A percentile compares a stretch with the other conserved stretches of the same genome.
Conservation (phyloP, 2,329 filamentous ascomycete species). For the Aureobasidium pullulans region DNA sequence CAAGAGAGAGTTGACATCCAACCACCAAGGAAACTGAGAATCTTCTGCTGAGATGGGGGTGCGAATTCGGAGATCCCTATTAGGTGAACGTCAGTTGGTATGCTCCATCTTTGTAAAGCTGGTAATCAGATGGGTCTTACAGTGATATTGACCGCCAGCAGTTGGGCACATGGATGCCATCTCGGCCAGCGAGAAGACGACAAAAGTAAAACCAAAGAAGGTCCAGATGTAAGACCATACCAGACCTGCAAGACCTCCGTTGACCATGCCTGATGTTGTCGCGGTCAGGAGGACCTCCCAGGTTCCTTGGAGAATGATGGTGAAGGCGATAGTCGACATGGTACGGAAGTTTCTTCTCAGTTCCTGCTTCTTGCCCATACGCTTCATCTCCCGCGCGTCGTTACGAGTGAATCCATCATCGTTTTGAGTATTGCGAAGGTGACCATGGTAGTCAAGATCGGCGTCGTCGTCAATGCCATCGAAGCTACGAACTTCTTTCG, state of each 20-base stretch:
- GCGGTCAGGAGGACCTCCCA: constrained; percentile 13
- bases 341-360: constrained; percentile 26
- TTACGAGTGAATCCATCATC: constrained; percentile 11
- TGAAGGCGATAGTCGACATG: constrained; percentile 14
- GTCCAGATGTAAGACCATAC: constrained; percentile 27
- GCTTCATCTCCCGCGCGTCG: constrained; percentile 34
- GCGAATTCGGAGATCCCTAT: constrained; percentile 18
- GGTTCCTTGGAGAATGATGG: constrained; percentile 13
- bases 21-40: constrained; percentile 21
- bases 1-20: constrained; percentile 33
- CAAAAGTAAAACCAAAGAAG: constrained; percentile 16
- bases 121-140: too few species aligned
- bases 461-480: constrained; percentile 8
- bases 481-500: constrained; percentile 4
- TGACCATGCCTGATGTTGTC: constrained; percentile 13
- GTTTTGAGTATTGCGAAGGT: constrained; percentile 3
- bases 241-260: constrained; percentile 29
- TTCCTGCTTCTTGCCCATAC: constrained; percentile 43
- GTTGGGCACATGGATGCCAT: constrained; percentile 27
- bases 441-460: constrained; percentile 11
- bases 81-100: constrained; percentile 23
- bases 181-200: constrained; percentile 29
- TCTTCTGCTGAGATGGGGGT: constrained; percentile 17
- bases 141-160: background rate
- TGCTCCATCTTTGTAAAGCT: too few species aligned